These are phyloP conservation scores for Phoenix roebelenii DNA, from an alignment of 176 grass and related monocot genomes.

Conservation along the genomic window DNA sequence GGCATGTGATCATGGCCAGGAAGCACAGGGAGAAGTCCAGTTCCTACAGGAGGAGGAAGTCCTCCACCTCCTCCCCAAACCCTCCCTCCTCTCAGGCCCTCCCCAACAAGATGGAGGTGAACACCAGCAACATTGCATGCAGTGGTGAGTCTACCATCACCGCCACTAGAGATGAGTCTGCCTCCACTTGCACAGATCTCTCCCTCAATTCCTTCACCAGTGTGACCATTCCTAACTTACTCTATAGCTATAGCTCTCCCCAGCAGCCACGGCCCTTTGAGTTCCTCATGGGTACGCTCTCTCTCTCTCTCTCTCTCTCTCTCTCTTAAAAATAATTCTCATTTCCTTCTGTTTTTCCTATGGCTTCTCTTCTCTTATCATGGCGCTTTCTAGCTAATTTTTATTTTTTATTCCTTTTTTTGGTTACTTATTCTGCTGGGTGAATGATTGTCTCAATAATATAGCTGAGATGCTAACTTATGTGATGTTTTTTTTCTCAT, in stretches of 20 bases:
- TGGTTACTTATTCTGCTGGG: not conserved
- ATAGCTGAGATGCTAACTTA: too few relatives aligned
- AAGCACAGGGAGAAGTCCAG: conserved; percentile 16
- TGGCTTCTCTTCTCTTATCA: not conserved
- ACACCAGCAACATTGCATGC: conserved; percentile 8
- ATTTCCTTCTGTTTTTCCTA: not conserved
- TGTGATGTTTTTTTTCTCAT: too few relatives aligned
- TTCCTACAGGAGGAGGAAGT: conserved; percentile 6
- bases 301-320: too few relatives aligned
- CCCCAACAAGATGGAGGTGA: not conserved
- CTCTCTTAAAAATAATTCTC: too few relatives aligned
- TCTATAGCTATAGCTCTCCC: not conserved
- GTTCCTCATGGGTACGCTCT: not conserved
- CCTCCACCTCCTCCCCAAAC: not conserved
- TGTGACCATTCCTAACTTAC: not conserved
- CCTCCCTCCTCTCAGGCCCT: not conserved
- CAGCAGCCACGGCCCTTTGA: not conserved
- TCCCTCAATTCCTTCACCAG: conserved; percentile 11
- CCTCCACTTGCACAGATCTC: conserved; percentile 14
- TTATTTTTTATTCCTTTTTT: not conserved
- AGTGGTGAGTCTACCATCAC: conserved; percentile 15
- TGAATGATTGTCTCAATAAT: too few relatives aligned
- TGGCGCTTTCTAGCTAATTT: not conserved
- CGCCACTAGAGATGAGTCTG: conserved; percentile 8
- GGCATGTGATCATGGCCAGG: conserved; percentile 29